phyloP scores from a whole-genome alignment of 805 yeast species.

The Ogataea trehalophila region DNA sequence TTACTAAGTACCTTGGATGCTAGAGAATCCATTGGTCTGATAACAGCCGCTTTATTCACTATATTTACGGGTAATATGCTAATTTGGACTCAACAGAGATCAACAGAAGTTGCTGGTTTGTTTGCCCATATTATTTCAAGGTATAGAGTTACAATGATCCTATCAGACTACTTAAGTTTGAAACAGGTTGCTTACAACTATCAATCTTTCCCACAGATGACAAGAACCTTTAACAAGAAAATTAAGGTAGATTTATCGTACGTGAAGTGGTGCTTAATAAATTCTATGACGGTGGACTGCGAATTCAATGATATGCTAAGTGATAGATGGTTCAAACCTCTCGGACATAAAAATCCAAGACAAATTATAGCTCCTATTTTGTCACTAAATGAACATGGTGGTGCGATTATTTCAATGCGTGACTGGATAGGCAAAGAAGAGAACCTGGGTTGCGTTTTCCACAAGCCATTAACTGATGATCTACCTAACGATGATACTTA shows the following conservation, averaged over 20 bases:
- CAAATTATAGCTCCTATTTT: slow-evolving; percentile 83
- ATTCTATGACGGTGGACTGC: slow-evolving; percentile 84
- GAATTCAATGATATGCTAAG: slow-evolving; percentile 87
- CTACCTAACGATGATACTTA: slow-evolving; percentile 28
- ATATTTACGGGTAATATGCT: slow-evolving; percentile 80
- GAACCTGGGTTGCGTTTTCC: slow-evolving; percentile 47
- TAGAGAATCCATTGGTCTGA: slow-evolving; percentile 79
- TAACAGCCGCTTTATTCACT: slow-evolving; percentile 73
- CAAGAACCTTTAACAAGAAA: slow-evolving; percentile 73
- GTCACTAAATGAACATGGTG: slow-evolving; percentile 90
- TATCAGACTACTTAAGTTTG: slow-evolving; percentile 83
- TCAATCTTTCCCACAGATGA: slow-evolving; percentile 80
- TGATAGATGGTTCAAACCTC: slow-evolving; percentile 84
- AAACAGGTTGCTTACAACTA: slow-evolving; percentile 91
- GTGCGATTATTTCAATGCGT: slow-evolving; percentile 85
- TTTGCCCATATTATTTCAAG: slow-evolving; percentile 77
- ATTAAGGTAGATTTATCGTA: slow-evolving; percentile 72
- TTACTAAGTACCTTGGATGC: slow-evolving; percentile 63
- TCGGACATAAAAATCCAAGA: slow-evolving; percentile 76
- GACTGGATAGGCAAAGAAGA: slow-evolving; percentile 83
- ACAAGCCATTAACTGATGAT: slow-evolving; percentile 35
- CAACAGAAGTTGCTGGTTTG: slow-evolving; percentile 77
- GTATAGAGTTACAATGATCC: slow-evolving; percentile 63
- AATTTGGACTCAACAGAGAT: slow-evolving; percentile 70
- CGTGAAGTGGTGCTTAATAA: slow-evolving; percentile 85